phyloP scores from a whole-genome alignment of 202 grass and related monocot genomes.

The Cymbopogon flexuosus region DNA sequence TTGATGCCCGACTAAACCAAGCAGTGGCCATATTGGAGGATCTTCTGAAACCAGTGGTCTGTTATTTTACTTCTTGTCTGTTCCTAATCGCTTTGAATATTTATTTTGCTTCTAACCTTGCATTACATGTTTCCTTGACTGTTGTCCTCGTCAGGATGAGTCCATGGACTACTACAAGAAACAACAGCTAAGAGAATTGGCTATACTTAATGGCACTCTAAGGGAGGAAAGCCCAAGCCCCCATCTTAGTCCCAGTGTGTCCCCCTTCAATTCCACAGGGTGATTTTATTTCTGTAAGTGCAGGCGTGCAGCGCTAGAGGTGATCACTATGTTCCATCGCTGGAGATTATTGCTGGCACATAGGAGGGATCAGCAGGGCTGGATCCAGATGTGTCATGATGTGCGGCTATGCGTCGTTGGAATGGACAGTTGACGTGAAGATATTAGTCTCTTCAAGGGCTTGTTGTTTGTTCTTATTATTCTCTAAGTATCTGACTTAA shows the following conservation, averaged over 20 bases:
- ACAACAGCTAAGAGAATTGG: slow-evolving; percentile 85
- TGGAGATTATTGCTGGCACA: slow-evolving; percentile 19
- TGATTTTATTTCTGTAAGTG: slow-evolving; percentile 37
- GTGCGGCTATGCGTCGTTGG: neutral
- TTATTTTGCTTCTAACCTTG: slow-evolving; percentile 2
- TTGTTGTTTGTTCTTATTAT: slow-evolving; percentile 33
- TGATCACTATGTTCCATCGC: slow-evolving; percentile 21
- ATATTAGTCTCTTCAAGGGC: slow-evolving; percentile 8
- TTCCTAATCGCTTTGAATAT: slow-evolving; percentile 11
- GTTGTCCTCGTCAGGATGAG: slow-evolving; percentile 56
- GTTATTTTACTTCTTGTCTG: neutral
- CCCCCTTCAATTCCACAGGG: slow-evolving; percentile 72
- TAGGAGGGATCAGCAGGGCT: neutral
- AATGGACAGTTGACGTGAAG: neutral
- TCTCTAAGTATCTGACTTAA: slow-evolving; percentile 42
- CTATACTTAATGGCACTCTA: slow-evolving; percentile 84
- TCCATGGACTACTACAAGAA: slow-evolving; percentile 97
- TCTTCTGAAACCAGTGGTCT: slow-evolving; percentile 92
- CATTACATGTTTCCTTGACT: neutral
- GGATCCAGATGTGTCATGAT: neutral
- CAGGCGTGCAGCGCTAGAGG: slow-evolving; percentile 14
- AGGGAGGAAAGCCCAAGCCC: slow-evolving; percentile 82
- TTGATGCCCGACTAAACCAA: slow-evolving; percentile 71
- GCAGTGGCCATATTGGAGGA: slow-evolving; percentile 82
- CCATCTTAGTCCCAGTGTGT: slow-evolving; percentile 66